These are phyloP conservation scores for Talaromyces marneffei DNA, from an alignment of 2,329 filamentous ascomycete species.

Conservation along the genomic window DNA sequence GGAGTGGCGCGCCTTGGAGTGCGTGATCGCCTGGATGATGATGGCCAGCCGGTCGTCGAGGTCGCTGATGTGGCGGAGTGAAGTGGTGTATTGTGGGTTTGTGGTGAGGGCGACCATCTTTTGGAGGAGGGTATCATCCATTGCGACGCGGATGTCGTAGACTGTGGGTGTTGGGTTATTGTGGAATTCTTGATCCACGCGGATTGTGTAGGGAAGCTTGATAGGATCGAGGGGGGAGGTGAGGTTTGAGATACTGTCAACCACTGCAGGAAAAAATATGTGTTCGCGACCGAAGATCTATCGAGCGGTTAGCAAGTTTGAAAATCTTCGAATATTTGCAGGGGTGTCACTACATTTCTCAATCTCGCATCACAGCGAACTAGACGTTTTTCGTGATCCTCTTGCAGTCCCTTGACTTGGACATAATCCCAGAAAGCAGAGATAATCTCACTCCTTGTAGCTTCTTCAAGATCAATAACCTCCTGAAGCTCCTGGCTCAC, in stretches of 20 bases:
- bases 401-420: conserved; percentile 74
- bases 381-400: conserved; percentile 89
- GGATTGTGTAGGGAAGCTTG: conserved; percentile 84
- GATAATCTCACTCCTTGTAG: conserved; percentile 78
- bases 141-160: conserved; percentile 79
- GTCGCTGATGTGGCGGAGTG: conserved; percentile 67
- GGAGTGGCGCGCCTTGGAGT: conserved; percentile 82
- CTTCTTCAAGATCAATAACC: conserved; percentile 78
- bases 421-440: conserved; percentile 97
- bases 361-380: conserved; percentile 85
- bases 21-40: conserved; percentile 72
- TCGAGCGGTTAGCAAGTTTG: not conserved
- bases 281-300: conserved; percentile 69
- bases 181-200: conserved; percentile 79
- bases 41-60: conserved; percentile 83
- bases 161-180: conserved; percentile 70
- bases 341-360: conserved; percentile 57
- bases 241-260: conserved; percentile 72
- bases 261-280: conserved; percentile 79
- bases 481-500: conserved; percentile 74
- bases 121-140: conserved; percentile 74
- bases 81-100: conserved; percentile 63
- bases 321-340: not conserved
- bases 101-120: conserved; percentile 61
- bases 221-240: conserved; percentile 74